Evolutionary conservation across 352 stramenopile species (phyloP).

Genomic region (Pythium insidiosum): DNA sequence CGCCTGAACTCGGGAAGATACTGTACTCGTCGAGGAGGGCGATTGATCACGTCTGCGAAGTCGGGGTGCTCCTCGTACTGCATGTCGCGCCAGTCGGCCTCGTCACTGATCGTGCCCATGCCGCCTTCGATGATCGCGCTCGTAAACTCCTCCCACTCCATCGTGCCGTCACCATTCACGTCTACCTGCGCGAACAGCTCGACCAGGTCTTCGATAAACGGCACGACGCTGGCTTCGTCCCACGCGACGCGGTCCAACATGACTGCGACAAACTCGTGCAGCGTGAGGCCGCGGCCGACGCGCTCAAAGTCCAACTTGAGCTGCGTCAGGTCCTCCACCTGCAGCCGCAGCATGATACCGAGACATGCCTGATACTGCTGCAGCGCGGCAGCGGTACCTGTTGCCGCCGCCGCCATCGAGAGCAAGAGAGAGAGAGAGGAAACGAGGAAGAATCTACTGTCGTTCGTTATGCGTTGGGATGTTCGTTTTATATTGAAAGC

Average conservation of each 20-base stretch:
- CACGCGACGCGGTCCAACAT: slow-evolving; percentile 65
- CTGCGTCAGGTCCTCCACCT: slow-evolving; percentile 50
- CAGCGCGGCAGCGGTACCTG: slow-evolving; percentile 48
- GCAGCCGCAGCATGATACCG: slow-evolving; percentile 69
- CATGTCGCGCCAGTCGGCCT: slow-evolving; percentile 43
- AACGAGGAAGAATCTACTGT: too few relatives aligned
- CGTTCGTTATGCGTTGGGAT: too few relatives aligned
- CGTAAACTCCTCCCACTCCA: slow-evolving; percentile 84
- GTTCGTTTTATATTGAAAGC: too few relatives aligned
- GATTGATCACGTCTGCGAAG: slow-evolving; percentile 48
- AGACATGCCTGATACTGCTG: slow-evolving; percentile 70
- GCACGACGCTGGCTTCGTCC: slow-evolving; percentile 39
- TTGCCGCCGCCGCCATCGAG: too few relatives aligned
- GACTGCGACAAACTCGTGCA: slow-evolving; percentile 58
- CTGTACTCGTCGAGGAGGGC: slow-evolving; percentile 48
- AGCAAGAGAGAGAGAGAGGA: too few relatives aligned
- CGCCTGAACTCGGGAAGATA: slow-evolving; percentile 48
- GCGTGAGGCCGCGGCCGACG: slow-evolving; percentile 35
- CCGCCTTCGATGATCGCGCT: slow-evolving; percentile 73
- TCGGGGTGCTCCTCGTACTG: slow-evolving; percentile 61
- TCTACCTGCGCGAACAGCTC: slow-evolving; percentile 74
- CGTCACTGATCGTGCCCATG: slow-evolving; percentile 41
- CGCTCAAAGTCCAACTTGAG: slow-evolving; percentile 69
- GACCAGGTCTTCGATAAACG: slow-evolving; percentile 66
- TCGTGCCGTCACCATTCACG: slow-evolving; percentile 68